Base-by-base conservation (phyloP, 139 green algal genomes). In the Coelastrella sp. region DNA sequence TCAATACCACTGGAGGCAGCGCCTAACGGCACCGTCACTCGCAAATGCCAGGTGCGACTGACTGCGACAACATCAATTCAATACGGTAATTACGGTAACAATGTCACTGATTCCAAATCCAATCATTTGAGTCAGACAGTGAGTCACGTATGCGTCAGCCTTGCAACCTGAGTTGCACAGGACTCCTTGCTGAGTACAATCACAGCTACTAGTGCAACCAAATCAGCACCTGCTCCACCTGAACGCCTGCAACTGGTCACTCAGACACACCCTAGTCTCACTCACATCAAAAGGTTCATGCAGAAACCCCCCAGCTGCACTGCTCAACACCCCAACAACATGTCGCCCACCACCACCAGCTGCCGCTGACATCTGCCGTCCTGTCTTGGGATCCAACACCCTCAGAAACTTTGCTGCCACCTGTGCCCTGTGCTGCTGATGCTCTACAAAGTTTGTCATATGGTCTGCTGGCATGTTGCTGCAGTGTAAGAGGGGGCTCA, bases 371-470 rank as follows among this genome's bases (percentile, higher is more conserved):
- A 51, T 32, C 32, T 81, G 50, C 19, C 37, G 48, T 32, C 50
- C 25, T n/a, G 62, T 59, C 68, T 78, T 78, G 35, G 72, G n/a
- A 17, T 34, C 79, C 40, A 79, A 21, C 6, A 35, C 35, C 30
- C 67, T 40, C 3, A 45, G 53, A 30, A 57, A 74, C 30, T 25
- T 57, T 17, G 30, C 30, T 79, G 41, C 72, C 4, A 57, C 19
- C 7, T 64, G 32, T 63, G 15, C 77, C 21, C 76, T 83, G 27
- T 57, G 57, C 19, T 88, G 81, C 85, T 93, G 85, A 84, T 91
- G 91, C 84, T 93, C 90, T 7, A 89, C 43, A 48, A 93, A 93
- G 88, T 93, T 93, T 87, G 85, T 91, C 82, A 91, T 91, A 84
- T 93, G 90, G 1, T 64, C 51, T 3, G 86, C 72, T 0, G 88